Conservation (phyloP, 2,329 filamentous ascomycete genomes). For the Myriosclerotinia scirpicola region DNA sequence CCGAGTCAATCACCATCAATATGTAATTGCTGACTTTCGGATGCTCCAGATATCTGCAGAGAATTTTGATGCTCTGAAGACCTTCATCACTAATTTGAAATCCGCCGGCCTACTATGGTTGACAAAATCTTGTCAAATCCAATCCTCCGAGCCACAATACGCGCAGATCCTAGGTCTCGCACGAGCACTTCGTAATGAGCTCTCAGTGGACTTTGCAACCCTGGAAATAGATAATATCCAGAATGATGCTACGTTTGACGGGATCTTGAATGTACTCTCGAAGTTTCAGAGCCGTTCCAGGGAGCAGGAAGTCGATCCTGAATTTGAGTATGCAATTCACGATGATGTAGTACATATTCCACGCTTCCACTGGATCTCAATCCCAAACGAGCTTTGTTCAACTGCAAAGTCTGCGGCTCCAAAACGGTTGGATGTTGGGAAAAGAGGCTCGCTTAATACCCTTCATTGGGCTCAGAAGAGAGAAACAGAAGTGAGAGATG, state of each 20-base stretch:
- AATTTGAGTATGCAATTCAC: neutral
- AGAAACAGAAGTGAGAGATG: constrained; percentile 4
- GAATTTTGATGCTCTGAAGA: constrained; percentile 15
- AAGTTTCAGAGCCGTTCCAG: neutral
- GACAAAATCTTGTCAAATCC: constrained; percentile 34
- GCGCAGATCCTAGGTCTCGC: constrained; percentile 41
- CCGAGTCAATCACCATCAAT: neutral
- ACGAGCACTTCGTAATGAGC: constrained; percentile 33
- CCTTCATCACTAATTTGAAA: constrained; percentile 12
- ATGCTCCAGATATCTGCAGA: neutral
- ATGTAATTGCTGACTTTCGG: neutral
- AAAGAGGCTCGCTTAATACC: constrained; percentile 28
- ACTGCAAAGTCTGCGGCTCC: constrained; percentile 19
- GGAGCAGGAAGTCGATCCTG: neutral
- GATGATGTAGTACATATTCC: neutral
- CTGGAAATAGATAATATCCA: constrained; percentile 23
- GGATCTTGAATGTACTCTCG: neutral
- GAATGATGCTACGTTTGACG: neutral
- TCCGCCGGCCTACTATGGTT: constrained; percentile 40
- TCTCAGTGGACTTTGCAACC: constrained; percentile 24
- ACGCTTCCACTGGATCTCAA: neutral
- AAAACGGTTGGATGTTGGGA: constrained; percentile 26
- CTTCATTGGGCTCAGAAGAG: constrained; percentile 26
- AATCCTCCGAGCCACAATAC: constrained; percentile 38
- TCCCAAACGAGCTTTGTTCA: neutral